A percentile compares a stretch with the other conserved stretches of the same genome.
phyloP scores from a whole-genome alignment of 2,329 filamentous ascomycete species.

The Lasiodiplodia sp. region DNA sequence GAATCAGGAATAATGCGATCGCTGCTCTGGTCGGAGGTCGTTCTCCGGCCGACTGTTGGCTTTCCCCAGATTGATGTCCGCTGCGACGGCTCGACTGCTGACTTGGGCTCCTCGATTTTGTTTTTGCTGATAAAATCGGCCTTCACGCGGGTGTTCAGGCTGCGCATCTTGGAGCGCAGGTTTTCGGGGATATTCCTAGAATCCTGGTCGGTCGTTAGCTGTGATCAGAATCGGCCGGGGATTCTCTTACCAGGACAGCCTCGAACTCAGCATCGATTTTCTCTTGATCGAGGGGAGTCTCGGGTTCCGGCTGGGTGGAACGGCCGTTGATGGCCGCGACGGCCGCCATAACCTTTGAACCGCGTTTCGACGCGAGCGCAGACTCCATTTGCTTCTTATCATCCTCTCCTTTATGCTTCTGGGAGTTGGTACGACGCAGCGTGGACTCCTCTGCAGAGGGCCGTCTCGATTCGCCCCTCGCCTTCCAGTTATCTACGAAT shows the following conservation, averaged over 20 bases:
- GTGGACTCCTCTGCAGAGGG: slow-evolving; percentile 27
- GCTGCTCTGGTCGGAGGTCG: slow-evolving; percentile 42
- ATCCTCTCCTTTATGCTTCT: slow-evolving; percentile 24
- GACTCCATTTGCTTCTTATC: slow-evolving; percentile 34
- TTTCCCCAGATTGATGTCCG: slow-evolving; percentile 43
- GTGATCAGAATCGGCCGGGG: slow-evolving; percentile 56
- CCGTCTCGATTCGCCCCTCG: slow-evolving; percentile 20
- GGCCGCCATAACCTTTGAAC: slow-evolving; percentile 66
- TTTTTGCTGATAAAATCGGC: slow-evolving; percentile 94
- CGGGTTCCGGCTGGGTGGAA: slow-evolving; percentile 48
- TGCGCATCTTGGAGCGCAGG: slow-evolving; percentile 93
- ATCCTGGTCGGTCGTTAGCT: slow-evolving; percentile 71
- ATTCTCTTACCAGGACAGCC: slow-evolving; percentile 64
- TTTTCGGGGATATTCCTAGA: slow-evolving; percentile 92
- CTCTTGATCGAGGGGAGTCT: slow-evolving; percentile 53
- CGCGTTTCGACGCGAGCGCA: slow-evolving; percentile 50
- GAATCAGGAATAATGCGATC: slow-evolving; percentile 46
- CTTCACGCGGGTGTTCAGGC: slow-evolving; percentile 87
- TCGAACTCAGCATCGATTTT: slow-evolving; percentile 70
- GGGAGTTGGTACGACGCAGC: slow-evolving; percentile 11
- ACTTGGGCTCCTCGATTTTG: slow-evolving; percentile 66
- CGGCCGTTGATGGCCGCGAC: slow-evolving; percentile 69
- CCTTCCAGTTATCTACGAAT: slow-evolving; percentile 29
- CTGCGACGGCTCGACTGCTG: slow-evolving; percentile 57
- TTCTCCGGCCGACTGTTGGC: slow-evolving; percentile 51